Evolutionary conservation across 2,329 filamentous ascomycete species (phyloP).

Genomic region (Calonectria fujianensis): DNA sequence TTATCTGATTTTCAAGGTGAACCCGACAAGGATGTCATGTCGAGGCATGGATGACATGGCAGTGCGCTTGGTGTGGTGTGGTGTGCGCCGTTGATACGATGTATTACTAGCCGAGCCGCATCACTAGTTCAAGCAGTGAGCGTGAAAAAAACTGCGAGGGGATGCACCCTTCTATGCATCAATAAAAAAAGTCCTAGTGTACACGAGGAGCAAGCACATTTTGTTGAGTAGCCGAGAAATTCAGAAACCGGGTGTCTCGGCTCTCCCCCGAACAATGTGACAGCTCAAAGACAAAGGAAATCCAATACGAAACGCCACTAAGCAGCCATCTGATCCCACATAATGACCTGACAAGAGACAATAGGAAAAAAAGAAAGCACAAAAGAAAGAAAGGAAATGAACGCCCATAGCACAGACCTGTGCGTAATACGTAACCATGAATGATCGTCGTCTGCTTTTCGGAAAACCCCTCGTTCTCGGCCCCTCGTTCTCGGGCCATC

Average conservation of each 20-base stretch:
- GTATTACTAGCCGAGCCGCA: constrained; percentile 1
- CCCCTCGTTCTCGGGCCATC: not conserved
- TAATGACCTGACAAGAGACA: constrained; percentile 6
- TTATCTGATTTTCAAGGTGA: constrained; percentile 13
- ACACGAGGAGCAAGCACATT: not conserved
- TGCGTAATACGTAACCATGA: not conserved
- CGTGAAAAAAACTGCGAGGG: not conserved
- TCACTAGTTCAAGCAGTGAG: not conserved
- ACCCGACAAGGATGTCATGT: constrained; percentile 13
- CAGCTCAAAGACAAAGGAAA: constrained; percentile 17
- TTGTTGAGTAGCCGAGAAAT: constrained; percentile 3
- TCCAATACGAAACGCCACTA: constrained; percentile 24
- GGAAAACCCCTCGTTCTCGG: constrained; percentile 17
- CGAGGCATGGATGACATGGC: constrained; percentile 15
- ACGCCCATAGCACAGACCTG: not conserved
- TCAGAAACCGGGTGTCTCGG: constrained; percentile 19
- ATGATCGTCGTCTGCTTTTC: constrained; percentile 11
- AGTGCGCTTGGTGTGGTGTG: constrained; percentile 5
- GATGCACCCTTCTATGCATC: not conserved
- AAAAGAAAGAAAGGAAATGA: constrained; percentile 7
- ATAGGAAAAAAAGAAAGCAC: constrained; percentile 8
- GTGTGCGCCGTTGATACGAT: not conserved
- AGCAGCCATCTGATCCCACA: constrained; percentile 23
- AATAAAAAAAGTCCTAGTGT: not conserved
- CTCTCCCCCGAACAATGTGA: constrained; percentile 6